Evolutionary conservation across 768 basidiomycete genomes (phyloP).

Genomic region (Coprinopsis marcescibilis): DNA sequence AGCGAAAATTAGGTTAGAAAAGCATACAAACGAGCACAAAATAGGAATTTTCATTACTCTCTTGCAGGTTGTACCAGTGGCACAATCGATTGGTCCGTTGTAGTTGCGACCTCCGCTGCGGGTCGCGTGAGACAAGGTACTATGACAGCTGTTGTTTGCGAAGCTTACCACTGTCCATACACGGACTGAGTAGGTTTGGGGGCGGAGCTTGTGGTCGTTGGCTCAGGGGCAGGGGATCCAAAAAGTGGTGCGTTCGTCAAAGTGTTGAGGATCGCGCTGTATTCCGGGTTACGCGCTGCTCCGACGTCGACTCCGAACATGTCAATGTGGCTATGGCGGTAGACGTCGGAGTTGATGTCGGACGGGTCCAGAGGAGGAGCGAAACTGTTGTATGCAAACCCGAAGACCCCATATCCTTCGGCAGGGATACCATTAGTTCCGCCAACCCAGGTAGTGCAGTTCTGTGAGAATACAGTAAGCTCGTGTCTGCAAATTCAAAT

Average conservation of each 20-base stretch:
- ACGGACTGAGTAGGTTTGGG: neutral
- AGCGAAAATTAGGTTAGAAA: neutral
- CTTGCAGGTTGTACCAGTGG: too few species aligned
- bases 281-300: neutral
- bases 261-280: conserved; percentile 4
- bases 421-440: conserved; percentile 9
- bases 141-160: too few species aligned
- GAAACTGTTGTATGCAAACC: conserved; percentile 8
- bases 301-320: conserved; percentile 5
- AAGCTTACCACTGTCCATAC: too few species aligned
- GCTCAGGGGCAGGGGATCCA: neutral
- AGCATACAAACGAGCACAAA: neutral
- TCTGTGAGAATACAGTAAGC: neutral
- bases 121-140: too few species aligned
- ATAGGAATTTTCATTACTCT: too few species aligned
- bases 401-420: conserved; percentile 8
- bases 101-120: too few species aligned
- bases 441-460: conserved; percentile 14
- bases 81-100: too few species aligned
- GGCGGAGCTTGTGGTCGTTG: neutral
- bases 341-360: conserved; percentile 4
- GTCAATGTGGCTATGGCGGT: conserved; percentile 5
- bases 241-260: conserved; percentile 5
- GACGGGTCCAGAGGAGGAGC: conserved; percentile 10
- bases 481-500: neutral